These are phyloP conservation scores for Lotus japonicus DNA, from an alignment of 306 rosid species.

Conservation along the genomic window DNA sequence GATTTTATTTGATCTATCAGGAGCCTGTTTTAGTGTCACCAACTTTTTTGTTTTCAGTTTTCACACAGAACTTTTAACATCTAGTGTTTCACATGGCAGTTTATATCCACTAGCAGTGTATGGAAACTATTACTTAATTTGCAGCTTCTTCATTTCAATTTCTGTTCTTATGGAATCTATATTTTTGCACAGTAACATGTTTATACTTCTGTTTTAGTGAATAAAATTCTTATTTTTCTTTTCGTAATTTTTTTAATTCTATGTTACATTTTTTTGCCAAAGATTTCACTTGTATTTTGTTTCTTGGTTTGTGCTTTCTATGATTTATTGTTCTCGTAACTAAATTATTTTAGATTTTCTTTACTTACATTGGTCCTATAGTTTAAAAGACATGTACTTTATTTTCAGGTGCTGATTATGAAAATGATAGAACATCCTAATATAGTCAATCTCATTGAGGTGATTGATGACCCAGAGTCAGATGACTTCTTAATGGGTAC, in stretches of 20 bases:
- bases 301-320: not conserved
- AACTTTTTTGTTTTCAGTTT: too few relatives aligned
- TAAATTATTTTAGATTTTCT: conserved; percentile 1
- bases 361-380: not conserved
- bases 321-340: not conserved
- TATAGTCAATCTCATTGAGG: conserved; percentile 91
- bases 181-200: not conserved
- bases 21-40: too few relatives aligned
- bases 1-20: too few relatives aligned
- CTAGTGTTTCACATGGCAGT: conserved; percentile 1
- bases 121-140: not conserved
- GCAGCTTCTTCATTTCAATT: not conserved
- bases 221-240: not conserved
- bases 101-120: not conserved
- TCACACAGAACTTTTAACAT: too few relatives aligned
- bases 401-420: conserved; percentile 84
- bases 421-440: conserved; percentile 95
- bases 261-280: not conserved
- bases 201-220: not conserved
- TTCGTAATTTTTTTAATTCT: not conserved
- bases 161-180: not conserved
- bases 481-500: conserved; percentile 96
- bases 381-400: conserved; percentile 5
- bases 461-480: conserved; percentile 87
- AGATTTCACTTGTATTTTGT: not conserved